These are phyloP conservation scores for Quercus parvula DNA, from an alignment of 306 rosid genomes.

Conservation along the genomic window DNA sequence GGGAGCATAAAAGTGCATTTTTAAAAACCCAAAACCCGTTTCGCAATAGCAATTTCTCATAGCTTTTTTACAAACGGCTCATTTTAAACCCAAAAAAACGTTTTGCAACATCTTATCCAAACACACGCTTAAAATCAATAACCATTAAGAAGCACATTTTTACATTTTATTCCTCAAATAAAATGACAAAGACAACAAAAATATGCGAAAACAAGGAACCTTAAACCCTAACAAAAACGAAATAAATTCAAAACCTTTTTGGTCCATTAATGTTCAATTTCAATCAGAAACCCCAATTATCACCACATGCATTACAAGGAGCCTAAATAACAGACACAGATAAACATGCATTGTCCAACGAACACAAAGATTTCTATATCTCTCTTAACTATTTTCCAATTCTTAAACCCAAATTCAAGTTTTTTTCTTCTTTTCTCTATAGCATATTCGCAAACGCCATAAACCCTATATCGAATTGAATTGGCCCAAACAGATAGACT, in stretches of 20 bases:
- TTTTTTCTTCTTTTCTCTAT: not conserved
- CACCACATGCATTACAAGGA: not conserved
- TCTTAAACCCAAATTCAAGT: not conserved
- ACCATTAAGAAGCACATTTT: not conserved
- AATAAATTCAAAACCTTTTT: not conserved
- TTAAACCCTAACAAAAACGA: not conserved
- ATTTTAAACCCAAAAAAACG: too few relatives aligned
- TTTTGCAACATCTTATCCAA: too few relatives aligned
- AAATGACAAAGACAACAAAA: too few relatives aligned
- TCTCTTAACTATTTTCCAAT: not conserved
- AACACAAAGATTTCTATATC: not conserved
- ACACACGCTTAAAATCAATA: not conserved
- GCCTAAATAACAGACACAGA: not conserved
- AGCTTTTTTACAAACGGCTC: too few relatives aligned
- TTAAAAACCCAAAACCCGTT: too few relatives aligned
- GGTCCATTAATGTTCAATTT: not conserved
- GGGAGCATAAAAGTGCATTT: too few relatives aligned
- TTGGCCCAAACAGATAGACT: not conserved
- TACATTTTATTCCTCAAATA: too few relatives aligned
- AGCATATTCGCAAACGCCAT: not conserved
- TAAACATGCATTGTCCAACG: not conserved
- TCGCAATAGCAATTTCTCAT: too few relatives aligned
- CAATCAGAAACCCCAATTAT: not conserved
- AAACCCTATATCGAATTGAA: constrained; percentile 27
- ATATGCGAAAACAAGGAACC: too few relatives aligned